Base-by-base conservation (phyloP, 169 alveolate genomes). In the Besnoitia besnoiti region DNA sequence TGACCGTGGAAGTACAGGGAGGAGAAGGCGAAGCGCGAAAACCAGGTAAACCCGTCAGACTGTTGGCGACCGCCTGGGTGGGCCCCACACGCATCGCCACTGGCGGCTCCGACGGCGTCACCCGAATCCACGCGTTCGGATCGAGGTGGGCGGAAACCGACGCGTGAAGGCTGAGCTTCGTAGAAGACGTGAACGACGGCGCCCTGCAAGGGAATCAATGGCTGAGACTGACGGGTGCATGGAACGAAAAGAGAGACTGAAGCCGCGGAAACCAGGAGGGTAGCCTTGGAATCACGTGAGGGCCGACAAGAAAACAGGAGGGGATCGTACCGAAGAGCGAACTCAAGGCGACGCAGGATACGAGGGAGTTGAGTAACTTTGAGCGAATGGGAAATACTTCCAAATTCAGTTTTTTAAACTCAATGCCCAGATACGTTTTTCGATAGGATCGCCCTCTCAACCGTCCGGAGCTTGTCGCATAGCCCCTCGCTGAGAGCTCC, bases 51-150 rank as follows among this genome's bases (percentile, higher is more conserved):
- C 50, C 87, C 59, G 87, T 77, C 33, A 4, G 87, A 10, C 40
- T 77, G 50, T 55, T 77, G 30, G 8, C 87, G 21, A 27, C 44
- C 40, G 40, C 59, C 40, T 77, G 87, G 87, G 21, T 39, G 24
- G 87, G 40, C 4, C 37, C 59, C 3, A 8, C 37, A 16, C 10
- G 59, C 10, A 30, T 77, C 33, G 87, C 87, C 44, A 44, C 87
- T 3, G 87, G 87, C 16, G 87, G 87, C 37, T 77, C 87, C 37
- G 87, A 77, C 87, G 87, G 87, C 33, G 59, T 77, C 40, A 77
- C 55, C 5, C 49, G 87, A 30, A 4, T 77, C 4, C 55, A 40
- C 59, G 2, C 87, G 14, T 21, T 77, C 87, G 87, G 87, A 19
- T 19, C 87, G 40, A 73, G 46, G 82, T 73, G 82, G 82, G n/a